Base-by-base conservation (phyloP, 2,329 filamentous ascomycete species). In the Trichophyton benhamiae region DNA sequence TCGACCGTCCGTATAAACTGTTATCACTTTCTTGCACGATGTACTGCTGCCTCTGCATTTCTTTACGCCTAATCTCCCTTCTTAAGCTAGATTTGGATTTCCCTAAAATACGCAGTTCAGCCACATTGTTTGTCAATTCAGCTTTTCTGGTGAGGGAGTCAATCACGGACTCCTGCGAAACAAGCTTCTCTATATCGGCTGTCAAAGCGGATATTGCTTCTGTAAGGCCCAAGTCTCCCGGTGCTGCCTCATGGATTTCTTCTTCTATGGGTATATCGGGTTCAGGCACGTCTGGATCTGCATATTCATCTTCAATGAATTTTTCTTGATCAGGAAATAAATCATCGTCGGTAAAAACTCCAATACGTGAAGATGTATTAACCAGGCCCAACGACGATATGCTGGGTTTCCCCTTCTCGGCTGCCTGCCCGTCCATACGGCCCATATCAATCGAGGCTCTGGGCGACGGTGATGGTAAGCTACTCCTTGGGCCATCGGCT, bases 1-100 rank as follows among this genome's bases (percentile, higher is more conserved):
- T 89, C 1, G 94, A 92, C 17, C 92, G 88, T 1, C 94, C 94
- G 69, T 95, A 97, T 25, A 99, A 79, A 72, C 91, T 96, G 73
- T 96, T 99, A 72, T 99, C 95, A 70, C 91, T 96, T 74, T 99
- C 94, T 74, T 99, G 94, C 6, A 97, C 85, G 53, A 95, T 89
- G 68, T 99, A 99, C 72, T 99, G 95, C 73, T 96, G 94, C 59
- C 91, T 83, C 72, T 99, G 94, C 69, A 99, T 82, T 74, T 97
- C 92, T 72, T 97, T 99, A 38, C 91, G 85, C 61, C 90, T 84
- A 60, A 97, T 91, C 73, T 99, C 94, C 66, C 94, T 83, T 69
- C 95, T 88, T 62, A 99, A 77, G 73, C 94, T 99, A 36, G 91
- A 87, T 72, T 94, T 96, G 0, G 91, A 96, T 73, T 99, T 99